These are phyloP conservation scores for Wallacemonas sp. DNA, from an alignment of 208 protist species.

Conservation along the genomic window DNA sequence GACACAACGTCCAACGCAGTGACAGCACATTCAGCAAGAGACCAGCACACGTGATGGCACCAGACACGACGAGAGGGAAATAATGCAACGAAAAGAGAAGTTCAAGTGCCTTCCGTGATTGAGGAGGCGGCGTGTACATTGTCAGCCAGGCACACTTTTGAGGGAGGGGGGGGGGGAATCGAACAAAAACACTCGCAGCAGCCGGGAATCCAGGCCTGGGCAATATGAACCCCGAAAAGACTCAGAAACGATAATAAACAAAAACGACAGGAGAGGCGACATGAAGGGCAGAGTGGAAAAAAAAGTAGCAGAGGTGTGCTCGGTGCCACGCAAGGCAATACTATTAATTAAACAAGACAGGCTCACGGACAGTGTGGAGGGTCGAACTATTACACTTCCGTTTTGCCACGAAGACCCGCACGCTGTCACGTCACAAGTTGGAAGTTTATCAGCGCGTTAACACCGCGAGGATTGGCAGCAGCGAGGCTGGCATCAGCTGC, in stretches of 20 bases:
- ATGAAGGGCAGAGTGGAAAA: neutral
- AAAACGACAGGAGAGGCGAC: neutral
- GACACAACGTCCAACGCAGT: neutral
- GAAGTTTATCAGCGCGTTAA: too few species aligned
- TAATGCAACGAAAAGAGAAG: conserved; percentile 13
- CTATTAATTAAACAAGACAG: too few species aligned
- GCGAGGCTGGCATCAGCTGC: too few species aligned
- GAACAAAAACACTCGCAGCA: too few species aligned
- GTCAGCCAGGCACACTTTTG: neutral
- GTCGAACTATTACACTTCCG: too few species aligned
- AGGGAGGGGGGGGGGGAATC: too few species aligned
- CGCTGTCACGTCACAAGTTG: too few species aligned
- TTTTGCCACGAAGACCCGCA: too few species aligned
- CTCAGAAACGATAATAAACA: neutral
- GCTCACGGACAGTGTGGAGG: too few species aligned
- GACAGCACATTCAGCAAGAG: neutral
- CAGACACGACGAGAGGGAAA: conserved; percentile 7
- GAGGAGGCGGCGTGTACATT: conserved; percentile 8
- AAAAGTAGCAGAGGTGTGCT: neutral
- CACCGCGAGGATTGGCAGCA: too few species aligned
- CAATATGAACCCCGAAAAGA: too few species aligned
- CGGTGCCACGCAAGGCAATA: neutral
- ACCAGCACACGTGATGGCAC: neutral
- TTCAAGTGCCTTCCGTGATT: neutral
- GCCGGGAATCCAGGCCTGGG: too few species aligned